A percentile compares a stretch with the other conserved stretches of the same genome.
Conservation (phyloP, 1,139 yeast species). For the Debaryomycetaceae sp. region DNA sequence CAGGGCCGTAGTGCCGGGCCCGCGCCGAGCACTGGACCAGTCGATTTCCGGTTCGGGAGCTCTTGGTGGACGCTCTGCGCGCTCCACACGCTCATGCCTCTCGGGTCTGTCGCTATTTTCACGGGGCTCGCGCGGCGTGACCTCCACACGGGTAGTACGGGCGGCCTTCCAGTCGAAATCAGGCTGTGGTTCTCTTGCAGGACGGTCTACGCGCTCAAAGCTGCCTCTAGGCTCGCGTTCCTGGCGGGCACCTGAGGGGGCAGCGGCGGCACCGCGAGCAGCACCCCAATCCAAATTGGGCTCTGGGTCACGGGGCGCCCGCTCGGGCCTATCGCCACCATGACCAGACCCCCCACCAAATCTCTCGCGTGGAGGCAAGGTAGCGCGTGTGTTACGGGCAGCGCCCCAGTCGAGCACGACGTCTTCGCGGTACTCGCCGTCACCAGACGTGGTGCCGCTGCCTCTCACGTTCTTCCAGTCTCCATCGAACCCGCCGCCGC, state of each 20-base stretch:
- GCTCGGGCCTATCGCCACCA: constrained; percentile 9
- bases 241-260: constrained; percentile 22
- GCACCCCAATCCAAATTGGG: constrained; percentile 32
- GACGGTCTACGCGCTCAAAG: constrained; percentile 12
- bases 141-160: constrained; percentile 23
- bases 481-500: constrained; percentile 32
- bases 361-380: constrained; percentile 32
- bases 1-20: constrained; percentile 10
- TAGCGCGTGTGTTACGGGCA: constrained; percentile 21
- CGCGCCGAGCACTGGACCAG: constrained; percentile 24
- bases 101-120: constrained; percentile 6
- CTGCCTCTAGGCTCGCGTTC: constrained; percentile 7
- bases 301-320: constrained; percentile 21
- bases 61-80: constrained; percentile 18
- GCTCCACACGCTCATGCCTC: constrained; percentile 12
- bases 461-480: constrained; percentile 38
- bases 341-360: too few relatives aligned
- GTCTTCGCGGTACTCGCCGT: constrained; percentile 14
- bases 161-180: constrained; percentile 55
- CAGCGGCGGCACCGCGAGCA: constrained; percentile 19
- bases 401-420: constrained; percentile 22
- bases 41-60: constrained; percentile 35
- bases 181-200: constrained; percentile 26
- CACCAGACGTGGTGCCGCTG: constrained; percentile 18
- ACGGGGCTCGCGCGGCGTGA: constrained; percentile 29